Evolutionary conservation across 257 asterid genomes (phyloP), one percentile per base, ranked within the genome.

Genomic region (Lycium ferocissimum): DNA sequence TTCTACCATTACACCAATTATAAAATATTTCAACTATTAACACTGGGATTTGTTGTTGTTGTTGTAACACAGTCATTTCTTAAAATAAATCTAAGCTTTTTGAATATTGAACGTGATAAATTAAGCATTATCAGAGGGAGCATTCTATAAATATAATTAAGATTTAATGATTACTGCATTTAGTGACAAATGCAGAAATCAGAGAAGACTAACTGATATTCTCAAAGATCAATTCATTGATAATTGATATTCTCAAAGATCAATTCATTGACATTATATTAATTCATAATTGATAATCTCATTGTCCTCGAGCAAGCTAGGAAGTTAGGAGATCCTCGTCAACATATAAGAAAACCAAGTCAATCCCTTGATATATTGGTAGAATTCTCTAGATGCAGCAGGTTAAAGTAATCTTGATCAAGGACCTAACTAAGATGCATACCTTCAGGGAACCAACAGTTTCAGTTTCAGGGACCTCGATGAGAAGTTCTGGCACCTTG

Each of bases 381-480:
- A 26, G 45, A 33, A 78, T 33, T 26, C 15, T 49, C 9, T 4
- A 2, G 5, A 53, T 26, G 22, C 63, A 78, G 14, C 53, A 53
- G 66, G 58, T 78, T 78, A 78, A 78, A 53, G 49, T 78, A 53
- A 33, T 76, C 2, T 78, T 53, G 14, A 53, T 33, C 65, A 53
- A 13, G n/a, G 62, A 14, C 49, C 65, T 1, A 76, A 53, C 65
- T 45, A 78, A 13, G 8, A 78, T 15, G 80, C 88, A 73, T 86
- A 97, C 99, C 98, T 95, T 97, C 83, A 97, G 91, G 43, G 98
- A 93, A 86, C 98, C 98, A 81, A 97, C 93, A 51, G 96, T 97
- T 59, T 94, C 94, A 78, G 90, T 92, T 91, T 97, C 98, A 71
- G 99, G 95, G 88, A 97, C 97, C 93, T 97, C 99, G 35, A 97